Base-by-base conservation (phyloP, 495 filamentous ascomycete species). In the Penicillium manginii region DNA sequence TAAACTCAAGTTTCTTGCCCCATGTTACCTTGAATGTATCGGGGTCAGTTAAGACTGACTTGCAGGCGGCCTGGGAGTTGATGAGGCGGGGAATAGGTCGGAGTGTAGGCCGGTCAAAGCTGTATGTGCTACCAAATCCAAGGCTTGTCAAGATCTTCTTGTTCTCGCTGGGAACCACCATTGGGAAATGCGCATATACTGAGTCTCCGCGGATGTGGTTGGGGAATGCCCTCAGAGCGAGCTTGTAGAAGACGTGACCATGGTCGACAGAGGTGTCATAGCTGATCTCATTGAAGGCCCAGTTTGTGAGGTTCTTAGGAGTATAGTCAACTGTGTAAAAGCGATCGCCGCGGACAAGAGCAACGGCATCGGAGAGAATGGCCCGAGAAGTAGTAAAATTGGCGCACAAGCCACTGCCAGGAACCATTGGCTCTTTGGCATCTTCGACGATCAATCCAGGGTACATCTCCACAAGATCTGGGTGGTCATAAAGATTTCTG, bases 311-410 rank as follows among this genome's bases (percentile, higher is more conserved):
- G 55, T 86, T 83, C 33, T 83, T 84, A 0, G 92, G 84, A 32
- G 85, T 89, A 69, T 91, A 93, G 61, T 84, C 81, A 47, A 83
- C 75, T 7, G 92, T 96, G 72, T 94, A 93, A 74, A 93, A 92
- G 6, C 92, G 81, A 70, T 97, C 92, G 17, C 91, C 89, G 33
- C 92, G 84, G 37, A 96, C 91, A n/a, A 96, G 75, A 37, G 86
- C 85, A 8, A 92, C 89, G 2, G 92, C 92, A 69, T 97, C 92
- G 0, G 90, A 93, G 5, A 97, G 78, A 52, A 97, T 88, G 1
- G 89, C 89, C 59, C 90, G 84, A 2, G 90, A 92, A 49, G 90
- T 88, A 14, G 92, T 96, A 73, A 86, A 96, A 22, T 88, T 88
- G 7, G 91, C 88, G 50, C 87, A 86, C 40, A 96, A 84, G 50